phyloP scores from a whole-genome alignment of 805 yeast genomes.

The Kuraishia capsulata region DNA sequence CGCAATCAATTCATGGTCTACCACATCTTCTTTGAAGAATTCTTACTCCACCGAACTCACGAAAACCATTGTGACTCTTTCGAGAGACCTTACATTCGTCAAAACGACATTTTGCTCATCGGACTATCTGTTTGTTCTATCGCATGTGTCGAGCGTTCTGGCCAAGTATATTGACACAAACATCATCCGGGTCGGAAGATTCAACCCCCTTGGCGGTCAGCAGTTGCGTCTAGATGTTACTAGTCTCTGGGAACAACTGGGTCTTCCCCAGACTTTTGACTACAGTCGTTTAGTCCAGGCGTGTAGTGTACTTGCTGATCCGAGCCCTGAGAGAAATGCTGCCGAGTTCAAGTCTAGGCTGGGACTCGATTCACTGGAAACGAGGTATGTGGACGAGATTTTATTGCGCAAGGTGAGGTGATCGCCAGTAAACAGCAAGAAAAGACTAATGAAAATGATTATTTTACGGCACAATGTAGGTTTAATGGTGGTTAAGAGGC shows the following conservation, averaged over 20 bases:
- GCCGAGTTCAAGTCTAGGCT: background rate
- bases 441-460: too few relatives aligned
- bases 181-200: constrained; percentile 27
- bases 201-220: constrained; percentile 22
- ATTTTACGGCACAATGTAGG: too few relatives aligned
- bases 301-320: constrained; percentile 6
- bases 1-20: constrained; percentile 19
- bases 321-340: background rate
- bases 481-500: too few relatives aligned
- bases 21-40: constrained; percentile 2
- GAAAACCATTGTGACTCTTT: constrained; percentile 15
- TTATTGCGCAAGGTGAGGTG: background rate
- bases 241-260: constrained; percentile 18
- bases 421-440: background rate
- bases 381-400: background rate
- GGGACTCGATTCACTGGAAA: background rate
- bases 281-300: constrained; percentile 13
- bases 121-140: constrained; percentile 18
- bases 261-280: constrained; percentile 12
- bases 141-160: constrained; percentile 17
- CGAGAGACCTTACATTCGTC: constrained; percentile 19
- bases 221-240: constrained; percentile 23
- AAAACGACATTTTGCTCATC: constrained; percentile 18
- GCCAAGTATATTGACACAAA: constrained; percentile 26
- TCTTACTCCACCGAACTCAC: constrained; percentile 13